phyloP scores from a whole-genome alignment of 169 alveolate genomes.

The Babesia ovata region DNA sequence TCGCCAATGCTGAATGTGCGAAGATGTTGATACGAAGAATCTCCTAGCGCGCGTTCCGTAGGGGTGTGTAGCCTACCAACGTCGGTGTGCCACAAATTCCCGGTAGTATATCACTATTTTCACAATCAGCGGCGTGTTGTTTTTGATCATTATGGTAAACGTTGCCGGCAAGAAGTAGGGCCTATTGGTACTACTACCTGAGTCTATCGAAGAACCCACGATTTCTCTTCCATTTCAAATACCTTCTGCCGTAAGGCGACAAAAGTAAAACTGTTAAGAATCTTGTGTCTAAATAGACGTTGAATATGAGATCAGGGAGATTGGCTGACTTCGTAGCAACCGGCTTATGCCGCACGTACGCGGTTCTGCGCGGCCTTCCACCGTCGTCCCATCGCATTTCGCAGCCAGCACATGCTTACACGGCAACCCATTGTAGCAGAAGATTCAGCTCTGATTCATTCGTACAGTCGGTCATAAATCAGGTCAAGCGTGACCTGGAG shows the following conservation, averaged over 20 bases:
- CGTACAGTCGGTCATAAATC: constrained; percentile 75
- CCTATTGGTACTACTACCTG: neutral
- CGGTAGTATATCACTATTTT: neutral
- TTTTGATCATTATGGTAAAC: neutral
- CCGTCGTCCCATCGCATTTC: constrained; percentile 23
- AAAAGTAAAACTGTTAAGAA: neutral
- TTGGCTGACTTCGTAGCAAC: neutral
- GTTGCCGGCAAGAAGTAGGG: neutral
- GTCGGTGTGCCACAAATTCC: too few species aligned
- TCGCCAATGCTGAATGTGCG: neutral
- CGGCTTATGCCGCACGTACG: neutral
- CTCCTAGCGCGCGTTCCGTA: neutral
- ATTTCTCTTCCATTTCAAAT: too few species aligned
- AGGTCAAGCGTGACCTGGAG: constrained; percentile 79
- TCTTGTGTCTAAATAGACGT: neutral
- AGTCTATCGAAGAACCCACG: neutral
- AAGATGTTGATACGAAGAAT: neutral
- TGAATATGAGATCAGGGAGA: neutral
- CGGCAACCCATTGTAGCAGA: neutral
- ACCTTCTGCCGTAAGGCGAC: too few species aligned
- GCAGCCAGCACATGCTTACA: neutral
- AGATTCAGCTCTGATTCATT: constrained; percentile 66
- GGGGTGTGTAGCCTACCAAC: constrained; percentile 15
- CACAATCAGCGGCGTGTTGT: neutral
- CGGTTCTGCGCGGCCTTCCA: neutral